Percentiles rank a stretch among this genome's conserved stretches.
Conservation (phyloP, 106 monocot genomes). For the Allium cepa region DNA sequence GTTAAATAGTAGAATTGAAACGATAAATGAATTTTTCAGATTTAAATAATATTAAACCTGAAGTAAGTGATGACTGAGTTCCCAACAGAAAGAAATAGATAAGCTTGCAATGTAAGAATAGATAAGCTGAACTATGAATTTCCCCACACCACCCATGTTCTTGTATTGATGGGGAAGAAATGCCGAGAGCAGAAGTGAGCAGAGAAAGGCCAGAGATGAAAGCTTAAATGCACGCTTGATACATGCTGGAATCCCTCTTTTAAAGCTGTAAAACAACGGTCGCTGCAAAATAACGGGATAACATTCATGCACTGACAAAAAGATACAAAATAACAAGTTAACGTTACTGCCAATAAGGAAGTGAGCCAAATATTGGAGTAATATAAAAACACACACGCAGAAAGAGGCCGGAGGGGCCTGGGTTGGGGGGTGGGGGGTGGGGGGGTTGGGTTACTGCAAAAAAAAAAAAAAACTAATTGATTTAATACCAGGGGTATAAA, state of each 20-base stretch:
- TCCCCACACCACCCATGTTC: constrained; percentile 27
- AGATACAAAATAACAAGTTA: constrained; percentile 3
- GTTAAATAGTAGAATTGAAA: no score
- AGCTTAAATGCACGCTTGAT: constrained; percentile 54
- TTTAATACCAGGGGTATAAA: no score
- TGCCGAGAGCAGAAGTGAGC: constrained; percentile 34
- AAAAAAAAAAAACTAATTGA: no score
- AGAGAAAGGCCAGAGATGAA: constrained; percentile 40
- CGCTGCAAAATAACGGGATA: constrained; percentile 40
- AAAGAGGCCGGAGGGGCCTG: no score
- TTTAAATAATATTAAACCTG: constrained; percentile 37
- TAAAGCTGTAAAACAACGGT: constrained; percentile 89
- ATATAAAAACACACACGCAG: constrained; percentile 24
- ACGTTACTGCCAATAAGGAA: neutral
- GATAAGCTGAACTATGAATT: constrained; percentile 37
- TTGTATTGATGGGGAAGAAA: constrained; percentile 46
- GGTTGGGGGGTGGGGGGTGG: no score
- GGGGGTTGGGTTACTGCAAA: no score
- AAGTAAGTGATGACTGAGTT: constrained; percentile 75
- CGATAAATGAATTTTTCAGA: no score
- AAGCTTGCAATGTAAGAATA: constrained; percentile 39
- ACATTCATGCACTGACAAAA: neutral
- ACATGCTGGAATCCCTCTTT: constrained; percentile 62
- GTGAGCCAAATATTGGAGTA: constrained; percentile 81
- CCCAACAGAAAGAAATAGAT: constrained; percentile 70